Conservation (phyloP, 352 stramenopile genomes). For the Globisporangium sylvaticum region DNA sequence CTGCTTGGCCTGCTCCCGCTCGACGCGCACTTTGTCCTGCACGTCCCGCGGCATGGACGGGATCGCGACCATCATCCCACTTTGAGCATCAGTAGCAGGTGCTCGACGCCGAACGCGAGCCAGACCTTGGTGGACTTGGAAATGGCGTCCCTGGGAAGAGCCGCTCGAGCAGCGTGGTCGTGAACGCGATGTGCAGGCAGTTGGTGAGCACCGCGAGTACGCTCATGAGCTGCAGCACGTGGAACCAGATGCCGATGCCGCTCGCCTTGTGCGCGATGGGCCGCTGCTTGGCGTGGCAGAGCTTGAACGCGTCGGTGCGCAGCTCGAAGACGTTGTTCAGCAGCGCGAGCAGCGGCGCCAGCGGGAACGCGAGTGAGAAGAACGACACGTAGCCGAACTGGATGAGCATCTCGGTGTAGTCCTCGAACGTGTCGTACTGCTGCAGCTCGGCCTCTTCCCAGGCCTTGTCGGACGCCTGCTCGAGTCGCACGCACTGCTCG, state of each 20-base stretch:
- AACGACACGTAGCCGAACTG: conserved; percentile 96
- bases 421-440: conserved; percentile 92
- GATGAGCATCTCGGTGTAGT: conserved; percentile 93
- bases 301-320: conserved; percentile 93
- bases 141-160: conserved; percentile 22
- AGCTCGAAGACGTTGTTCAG: conserved; percentile 93
- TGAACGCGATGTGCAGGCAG: conserved; percentile 91
- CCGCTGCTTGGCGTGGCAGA: conserved; percentile 89
- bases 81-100: conserved; percentile 59
- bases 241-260: conserved; percentile 86
- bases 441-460: conserved; percentile 91
- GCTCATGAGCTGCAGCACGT: conserved; percentile 93
- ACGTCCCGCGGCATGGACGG: conserved; percentile 55
- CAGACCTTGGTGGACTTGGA: conserved; percentile 58
- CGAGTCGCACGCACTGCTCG: conserved; percentile 73
- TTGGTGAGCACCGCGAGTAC: conserved; percentile 95
- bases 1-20: conserved; percentile 63
- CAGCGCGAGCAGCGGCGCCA: conserved; percentile 91
- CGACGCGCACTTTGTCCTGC: conserved; percentile 36
- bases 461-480: conserved; percentile 74
- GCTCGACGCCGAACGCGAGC: conserved; percentile 75
- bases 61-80: conserved; percentile 59
- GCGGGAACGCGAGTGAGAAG: conserved; percentile 93
- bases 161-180: conserved; percentile 63
- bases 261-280: conserved; percentile 91